These are phyloP conservation scores for Phoma sp. DNA, from an alignment of 2,329 filamentous ascomycete genomes.

Conservation along the genomic window DNA sequence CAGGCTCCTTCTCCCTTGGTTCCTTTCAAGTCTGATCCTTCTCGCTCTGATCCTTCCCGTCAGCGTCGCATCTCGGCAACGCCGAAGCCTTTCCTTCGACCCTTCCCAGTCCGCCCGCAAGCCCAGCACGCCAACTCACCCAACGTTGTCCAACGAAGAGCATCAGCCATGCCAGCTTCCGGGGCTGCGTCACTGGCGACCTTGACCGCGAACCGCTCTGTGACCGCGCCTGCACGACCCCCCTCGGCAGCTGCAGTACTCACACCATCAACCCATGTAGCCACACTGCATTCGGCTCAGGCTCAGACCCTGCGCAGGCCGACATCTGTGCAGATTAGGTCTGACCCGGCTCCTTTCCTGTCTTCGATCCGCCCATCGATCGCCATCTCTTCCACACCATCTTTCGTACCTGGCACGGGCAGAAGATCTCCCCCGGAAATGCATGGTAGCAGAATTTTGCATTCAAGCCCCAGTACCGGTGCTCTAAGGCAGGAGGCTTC, in stretches of 20 bases:
- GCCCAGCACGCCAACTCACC: slow-evolving; percentile 37
- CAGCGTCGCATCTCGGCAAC: slow-evolving; percentile 40
- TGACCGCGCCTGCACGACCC: slow-evolving; percentile 37
- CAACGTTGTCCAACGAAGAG: slow-evolving; percentile 38
- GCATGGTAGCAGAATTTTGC: slow-evolving; percentile 12
- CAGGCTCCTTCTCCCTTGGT: slow-evolving; percentile 13
- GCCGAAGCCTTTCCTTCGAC: slow-evolving; percentile 47
- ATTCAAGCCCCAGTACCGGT: slow-evolving; percentile 31
- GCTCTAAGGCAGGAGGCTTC: slow-evolving; percentile 36
- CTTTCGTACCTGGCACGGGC: slow-evolving; percentile 37
- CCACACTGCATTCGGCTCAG: slow-evolving; percentile 18
- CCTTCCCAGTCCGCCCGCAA: slow-evolving; percentile 46
- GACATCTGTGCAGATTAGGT: slow-evolving; percentile 54
- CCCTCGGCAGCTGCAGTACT: slow-evolving; percentile 23
- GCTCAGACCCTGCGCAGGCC: slow-evolving; percentile 50
- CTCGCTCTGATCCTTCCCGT: slow-evolving; percentile 18
- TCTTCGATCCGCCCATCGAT: slow-evolving; percentile 45
- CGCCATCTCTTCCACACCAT: slow-evolving; percentile 41
- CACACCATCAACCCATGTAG: slow-evolving; percentile 19
- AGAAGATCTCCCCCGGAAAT: slow-evolving; percentile 22
- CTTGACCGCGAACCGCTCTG: slow-evolving; percentile 38
- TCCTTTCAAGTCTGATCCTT: slow-evolving; percentile 17
- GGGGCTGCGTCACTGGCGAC: slow-evolving; percentile 33
- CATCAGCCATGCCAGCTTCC: slow-evolving; percentile 34
- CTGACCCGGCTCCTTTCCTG: slow-evolving; percentile 54